Conservation (phyloP, 805 yeast genomes). For the Limtongia smithiae region DNA sequence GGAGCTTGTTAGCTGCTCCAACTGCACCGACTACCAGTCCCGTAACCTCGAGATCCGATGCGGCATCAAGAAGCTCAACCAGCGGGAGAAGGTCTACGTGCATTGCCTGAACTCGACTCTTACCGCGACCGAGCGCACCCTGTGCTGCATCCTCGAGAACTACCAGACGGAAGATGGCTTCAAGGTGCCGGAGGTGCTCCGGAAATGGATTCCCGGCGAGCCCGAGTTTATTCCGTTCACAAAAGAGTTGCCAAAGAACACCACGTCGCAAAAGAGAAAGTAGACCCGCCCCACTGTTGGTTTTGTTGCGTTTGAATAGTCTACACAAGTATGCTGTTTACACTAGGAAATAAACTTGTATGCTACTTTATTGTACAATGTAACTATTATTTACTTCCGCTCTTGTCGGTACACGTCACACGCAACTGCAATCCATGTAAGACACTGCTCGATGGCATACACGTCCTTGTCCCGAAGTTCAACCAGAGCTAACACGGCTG, state of each 20-base stretch:
- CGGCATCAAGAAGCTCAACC: constrained; percentile 93
- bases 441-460: constrained; percentile 4
- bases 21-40: constrained; percentile 99
- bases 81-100: constrained; percentile 93
- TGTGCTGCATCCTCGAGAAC: constrained; percentile 95
- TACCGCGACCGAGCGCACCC: constrained; percentile 96
- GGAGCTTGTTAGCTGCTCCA: constrained; percentile 96
- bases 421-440: too few relatives aligned
- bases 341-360: too few relatives aligned
- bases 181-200: constrained; percentile 87
- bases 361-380: too few relatives aligned
- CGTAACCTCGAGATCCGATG: constrained; percentile 98
- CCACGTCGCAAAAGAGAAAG: constrained; percentile 69
- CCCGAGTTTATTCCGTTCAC: constrained; percentile 92
- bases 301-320: not conserved
- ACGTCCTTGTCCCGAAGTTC: constrained; percentile 14
- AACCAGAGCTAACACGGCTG: not conserved
- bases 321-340: too few relatives aligned
- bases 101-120: constrained; percentile 97
- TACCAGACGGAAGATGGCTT: constrained; percentile 94
- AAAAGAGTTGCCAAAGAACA: constrained; percentile 90
- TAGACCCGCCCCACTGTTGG: constrained; percentile 1
- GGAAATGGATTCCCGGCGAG: constrained; percentile 96
- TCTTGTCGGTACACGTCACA: too few relatives aligned
- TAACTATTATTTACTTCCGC: too few relatives aligned